phyloP scores from a whole-genome alignment of 345 rosid species.

The Mallotus nudiflorus region DNA sequence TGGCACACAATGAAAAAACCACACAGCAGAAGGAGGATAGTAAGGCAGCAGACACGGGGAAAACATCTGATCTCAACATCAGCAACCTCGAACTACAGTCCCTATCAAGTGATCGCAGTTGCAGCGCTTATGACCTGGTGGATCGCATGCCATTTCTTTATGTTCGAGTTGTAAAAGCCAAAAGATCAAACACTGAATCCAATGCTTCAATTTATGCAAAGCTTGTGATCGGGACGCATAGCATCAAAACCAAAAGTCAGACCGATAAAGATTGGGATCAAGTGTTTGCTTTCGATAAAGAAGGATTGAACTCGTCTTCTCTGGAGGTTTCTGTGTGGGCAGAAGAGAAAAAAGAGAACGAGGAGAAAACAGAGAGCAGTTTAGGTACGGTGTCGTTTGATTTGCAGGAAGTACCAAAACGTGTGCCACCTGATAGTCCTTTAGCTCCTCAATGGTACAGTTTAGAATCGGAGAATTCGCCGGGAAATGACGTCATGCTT shows the following conservation, averaged over 20 bases:
- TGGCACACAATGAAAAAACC: conserved; percentile 45
- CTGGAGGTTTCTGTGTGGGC: conserved; percentile 81
- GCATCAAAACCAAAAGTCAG: conserved; percentile 67
- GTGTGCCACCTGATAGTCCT: conserved; percentile 89
- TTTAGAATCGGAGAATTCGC: conserved; percentile 62
- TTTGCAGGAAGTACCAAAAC: conserved; percentile 78
- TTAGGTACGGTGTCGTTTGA: conserved; percentile 89
- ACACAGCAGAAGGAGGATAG: conserved; percentile 19
- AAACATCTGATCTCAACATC: conserved; percentile 37
- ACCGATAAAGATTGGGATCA: conserved; percentile 81
- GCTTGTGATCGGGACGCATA: conserved; percentile 79
- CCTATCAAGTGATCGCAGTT: conserved; percentile 48
- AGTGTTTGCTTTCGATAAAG: conserved; percentile 85
- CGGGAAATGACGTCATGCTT: conserved; percentile 91
- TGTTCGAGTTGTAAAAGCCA: conserved; percentile 70
- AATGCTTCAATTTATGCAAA: conserved; percentile 52
- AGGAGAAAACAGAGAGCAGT: conserved; percentile 46
- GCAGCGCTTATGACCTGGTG: conserved; percentile 70
- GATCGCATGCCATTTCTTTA: conserved; percentile 85
- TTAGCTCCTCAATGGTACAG: conserved; percentile 95
- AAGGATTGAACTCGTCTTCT: conserved; percentile 64
- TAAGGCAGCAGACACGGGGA: conserved; percentile 25
- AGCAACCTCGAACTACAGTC: conserved; percentile 58
- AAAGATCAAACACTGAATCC: conserved; percentile 43
- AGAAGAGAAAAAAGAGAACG: conserved; percentile 58